Percentiles rank a stretch among this genome's conserved stretches.
Conservation (phyloP, 768 basidiomycete species). For the Russula abietina region DNA sequence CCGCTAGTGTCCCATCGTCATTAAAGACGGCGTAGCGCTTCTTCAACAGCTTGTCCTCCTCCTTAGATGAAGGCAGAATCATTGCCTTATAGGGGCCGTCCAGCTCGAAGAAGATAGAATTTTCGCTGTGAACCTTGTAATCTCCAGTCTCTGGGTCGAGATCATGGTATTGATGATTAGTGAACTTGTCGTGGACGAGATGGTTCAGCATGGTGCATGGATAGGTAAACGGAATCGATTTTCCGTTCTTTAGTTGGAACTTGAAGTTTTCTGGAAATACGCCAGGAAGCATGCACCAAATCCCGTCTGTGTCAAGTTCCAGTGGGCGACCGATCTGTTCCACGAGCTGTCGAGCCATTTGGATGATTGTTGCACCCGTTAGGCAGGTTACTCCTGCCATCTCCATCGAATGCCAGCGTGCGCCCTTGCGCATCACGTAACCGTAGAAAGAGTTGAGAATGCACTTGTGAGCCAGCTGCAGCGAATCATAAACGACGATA, state of each 20-base stretch:
- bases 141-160: conserved; percentile 78
- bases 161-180: conserved; percentile 97
- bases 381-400: conserved; percentile 99
- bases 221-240: conserved; percentile 85
- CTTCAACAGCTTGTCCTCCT: conserved; percentile 97
- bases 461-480: conserved; percentile 98
- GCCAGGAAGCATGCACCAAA: conserved; percentile 99
- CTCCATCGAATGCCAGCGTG: conserved; percentile 99
- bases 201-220: conserved; percentile 99
- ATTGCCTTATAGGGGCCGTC: conserved; percentile 98
- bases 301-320: conserved; percentile 97
- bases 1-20: conserved; percentile 94
- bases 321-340: conserved; percentile 97
- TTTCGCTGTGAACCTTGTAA: conserved; percentile 85
- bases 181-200: conserved; percentile 90
- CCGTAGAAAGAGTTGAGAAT: conserved; percentile 99
- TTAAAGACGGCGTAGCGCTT: conserved; percentile 99
- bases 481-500: conserved; percentile 96
- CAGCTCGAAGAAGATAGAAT: conserved; percentile 98
- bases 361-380: conserved; percentile 96
- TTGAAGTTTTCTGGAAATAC: conserved; percentile 98
- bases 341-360: conserved; percentile 95
- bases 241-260: conserved; percentile 85
- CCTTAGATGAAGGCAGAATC: conserved; percentile 98
- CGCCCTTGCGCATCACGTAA: conserved; percentile 99